Evolutionary conservation across 2,329 filamentous ascomycete genomes (phyloP), one percentile per base, ranked within the genome.

Genomic region (Rhexocercosporidium sp.): DNA sequence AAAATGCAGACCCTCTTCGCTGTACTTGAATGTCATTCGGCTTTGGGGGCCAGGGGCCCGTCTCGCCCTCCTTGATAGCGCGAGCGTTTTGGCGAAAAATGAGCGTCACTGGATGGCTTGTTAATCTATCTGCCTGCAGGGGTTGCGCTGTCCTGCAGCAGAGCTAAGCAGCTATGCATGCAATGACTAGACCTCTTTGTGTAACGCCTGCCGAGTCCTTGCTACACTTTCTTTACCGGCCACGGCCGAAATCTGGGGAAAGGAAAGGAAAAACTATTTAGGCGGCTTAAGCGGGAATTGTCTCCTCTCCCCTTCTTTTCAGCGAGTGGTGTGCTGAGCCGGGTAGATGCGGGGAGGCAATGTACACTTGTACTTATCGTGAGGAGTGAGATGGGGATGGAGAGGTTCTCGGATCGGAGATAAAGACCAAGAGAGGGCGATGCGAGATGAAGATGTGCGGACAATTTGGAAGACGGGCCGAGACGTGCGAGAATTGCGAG

Each of bases 181-280:
- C 37, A 59, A 29, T 44, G 22, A 59, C 56, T 60, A 47, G 37
- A 12, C 39, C 22, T 47, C 39, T 11, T 39, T 47, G 25, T 62
- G 31, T 25, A 34, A 62, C 20, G 44, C 44, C 29, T 41, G 27
- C 41, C 59, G 49, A 47, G 25, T 14, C 25, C 25, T n/a, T 22
- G 46, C 41, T 18, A 49, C 16, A 20, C 44, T n/a, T 41, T 29
- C 41, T 60, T 60, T 64, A 59, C 62, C 66, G 59, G 57, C n/a
- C 25, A 25, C 47, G 56, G 46, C 61, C 67, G 61, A 66, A 69
- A 66, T 65, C 67, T 64, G 67, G 67, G 67, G 67, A 64, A 66
- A 37, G 62, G 27, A 53, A 59, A 29, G 61, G 60, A 62, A 64
- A 61, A 56, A 59, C 56, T 53, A 56, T 68, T 65, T 68, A 68